Percentiles rank a stretch among this genome's conserved stretches.
These are phyloP conservation scores for Allomyces macrogynus DNA, from an alignment of 192 early-diverging fungal species.

Conservation along the genomic window DNA sequence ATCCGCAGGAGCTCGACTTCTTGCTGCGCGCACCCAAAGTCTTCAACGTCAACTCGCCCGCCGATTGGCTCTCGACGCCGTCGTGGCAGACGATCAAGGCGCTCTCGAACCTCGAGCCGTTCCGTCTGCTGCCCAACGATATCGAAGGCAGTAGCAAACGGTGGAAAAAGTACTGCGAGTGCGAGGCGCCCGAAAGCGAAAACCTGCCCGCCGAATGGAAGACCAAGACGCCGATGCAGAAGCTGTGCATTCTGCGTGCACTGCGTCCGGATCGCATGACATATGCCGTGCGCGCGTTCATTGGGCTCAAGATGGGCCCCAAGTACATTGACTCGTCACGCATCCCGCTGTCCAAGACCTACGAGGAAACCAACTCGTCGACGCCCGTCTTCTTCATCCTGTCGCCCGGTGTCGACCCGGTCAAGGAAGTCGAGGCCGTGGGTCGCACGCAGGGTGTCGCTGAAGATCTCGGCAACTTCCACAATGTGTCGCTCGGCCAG, in stretches of 20 bases:
- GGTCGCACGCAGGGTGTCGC: slow-evolving; percentile 36
- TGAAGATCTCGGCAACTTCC: slow-evolving; percentile 29
- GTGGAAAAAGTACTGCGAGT: slow-evolving; percentile 11
- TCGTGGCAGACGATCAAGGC: slow-evolving; percentile 4
- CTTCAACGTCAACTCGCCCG: slow-evolving; percentile 14
- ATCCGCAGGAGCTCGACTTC: slow-evolving; percentile 25
- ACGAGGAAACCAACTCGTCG: slow-evolving; percentile 42
- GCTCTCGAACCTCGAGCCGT: slow-evolving; percentile 3
- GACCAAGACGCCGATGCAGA: slow-evolving; percentile 7
- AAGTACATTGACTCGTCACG: slow-evolving; percentile 23
- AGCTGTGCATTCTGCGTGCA: slow-evolving; percentile 11
- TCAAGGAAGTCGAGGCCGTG: slow-evolving; percentile 77
- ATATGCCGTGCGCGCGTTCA: slow-evolving; percentile 59
- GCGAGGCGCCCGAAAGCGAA: slow-evolving; percentile 4
- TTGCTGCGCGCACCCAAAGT: slow-evolving; percentile 26
- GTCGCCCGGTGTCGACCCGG: slow-evolving; percentile 85
- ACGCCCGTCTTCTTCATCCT: slow-evolving; percentile 83
- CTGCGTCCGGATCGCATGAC: slow-evolving; percentile 69
- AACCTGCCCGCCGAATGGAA: slow-evolving; percentile 11
- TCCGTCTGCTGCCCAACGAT: slow-evolving; percentile 5
- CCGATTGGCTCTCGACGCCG: slow-evolving; percentile 8
- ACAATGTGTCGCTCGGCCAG: slow-evolving; percentile 96
- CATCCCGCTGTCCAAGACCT: slow-evolving; percentile 26
- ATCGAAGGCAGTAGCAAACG: slow-evolving; percentile 11
- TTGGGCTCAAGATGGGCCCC: slow-evolving; percentile 42